phyloP scores from a whole-genome alignment of 768 basidiomycete species.

The Trametes sanguinea region DNA sequence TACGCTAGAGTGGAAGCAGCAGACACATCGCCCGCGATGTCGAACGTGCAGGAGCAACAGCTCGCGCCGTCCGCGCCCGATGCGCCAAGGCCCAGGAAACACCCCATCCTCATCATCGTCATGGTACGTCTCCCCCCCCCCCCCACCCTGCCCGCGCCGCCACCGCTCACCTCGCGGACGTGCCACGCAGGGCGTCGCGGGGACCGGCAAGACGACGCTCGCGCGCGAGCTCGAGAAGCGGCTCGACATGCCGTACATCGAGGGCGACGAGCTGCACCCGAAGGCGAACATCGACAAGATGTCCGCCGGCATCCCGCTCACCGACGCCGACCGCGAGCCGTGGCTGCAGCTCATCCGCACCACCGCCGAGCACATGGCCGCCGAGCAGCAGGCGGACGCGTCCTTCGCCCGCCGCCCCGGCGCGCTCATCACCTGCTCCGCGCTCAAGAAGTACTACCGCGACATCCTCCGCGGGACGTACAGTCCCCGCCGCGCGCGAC shows the following conservation, averaged over 20 bases:
- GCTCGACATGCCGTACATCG: conserved; percentile 75
- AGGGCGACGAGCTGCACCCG: conserved; percentile 90
- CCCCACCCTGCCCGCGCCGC: conserved; percentile 5
- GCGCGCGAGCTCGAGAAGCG: conserved; percentile 30
- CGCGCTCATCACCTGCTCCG: conserved; percentile 85
- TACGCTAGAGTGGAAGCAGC: too few relatives aligned
- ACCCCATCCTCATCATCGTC: conserved; percentile 44
- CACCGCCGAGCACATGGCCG: conserved; percentile 53
- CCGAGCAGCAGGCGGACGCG: conserved; percentile 31
- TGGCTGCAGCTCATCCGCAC: conserved; percentile 79
- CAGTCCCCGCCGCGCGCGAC: conserved; percentile 22
- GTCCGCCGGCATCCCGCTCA: conserved; percentile 71
- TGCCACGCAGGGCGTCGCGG: conserved; percentile 30
- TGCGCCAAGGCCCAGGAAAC: conserved; percentile 6
- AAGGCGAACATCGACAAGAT: conserved; percentile 85
- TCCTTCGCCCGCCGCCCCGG: conserved; percentile 38
- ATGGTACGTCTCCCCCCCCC: conserved; percentile 44
- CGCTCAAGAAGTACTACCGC: conserved; percentile 80
- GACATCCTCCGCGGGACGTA: conserved; percentile 70
- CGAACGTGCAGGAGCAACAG: conserved; percentile 6
- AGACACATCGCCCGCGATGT: neutral
- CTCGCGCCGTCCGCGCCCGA: conserved; percentile 8
- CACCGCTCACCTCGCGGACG: neutral
- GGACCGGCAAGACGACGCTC: conserved; percentile 35
- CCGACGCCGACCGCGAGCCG: conserved; percentile 79